Evolutionary conservation across 139 green algal species (phyloP), one percentile per base, ranked within the genome.

Genomic region (Haematococcus lacustris): DNA sequence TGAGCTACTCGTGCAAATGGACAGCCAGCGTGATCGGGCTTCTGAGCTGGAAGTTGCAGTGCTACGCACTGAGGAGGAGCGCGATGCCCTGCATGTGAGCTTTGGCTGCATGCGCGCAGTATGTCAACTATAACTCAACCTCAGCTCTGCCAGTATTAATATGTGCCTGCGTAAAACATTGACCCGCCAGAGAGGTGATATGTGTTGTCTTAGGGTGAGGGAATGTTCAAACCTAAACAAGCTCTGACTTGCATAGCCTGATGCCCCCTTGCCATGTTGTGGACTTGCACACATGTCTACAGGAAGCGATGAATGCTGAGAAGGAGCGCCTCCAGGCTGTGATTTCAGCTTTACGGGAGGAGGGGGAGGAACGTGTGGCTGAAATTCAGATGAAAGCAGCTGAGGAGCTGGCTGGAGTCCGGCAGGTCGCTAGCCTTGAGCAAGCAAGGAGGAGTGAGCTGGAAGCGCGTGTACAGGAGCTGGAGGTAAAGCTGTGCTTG

Each of bases 21-120:
- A 72, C 41, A 72, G 64, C 32, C 47, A 23, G 1, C 13, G 35
- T 3, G 77, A 85, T 38, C 73, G 75, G 25, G 71, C 68, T 0
- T 47, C 73, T 33, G 74, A 80, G 47, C 78, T 91, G 53, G 78
- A 86, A 63, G 74, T 77, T 35, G 82, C 74, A 26, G 76, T 93
- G 50, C 47, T 86, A 35, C 77, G 78, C 33, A 89, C 86, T 64
- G 84, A 88, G 73, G 79, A 80, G 51, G 82, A 85, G 76, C 73
- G 84, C 39, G 79, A 84, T 38, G 47, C 40, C 9, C 50, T 85
- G 47, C 66, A 86, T 38, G 76, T 78, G 53, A 6, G 65, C 1
- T 33, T 39, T 21, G 26, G 37, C n/a, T n/a, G n/a, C n/a, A 33
- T 65, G 26, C 57, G 17, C 21, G 9, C 9, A 33, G 21, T 5